A percentile compares a stretch with the other conserved stretches of the same genome.
Evolutionary conservation across 2,329 filamentous ascomycete genomes (phyloP).

Genomic region (Alternaria ventricosa): DNA sequence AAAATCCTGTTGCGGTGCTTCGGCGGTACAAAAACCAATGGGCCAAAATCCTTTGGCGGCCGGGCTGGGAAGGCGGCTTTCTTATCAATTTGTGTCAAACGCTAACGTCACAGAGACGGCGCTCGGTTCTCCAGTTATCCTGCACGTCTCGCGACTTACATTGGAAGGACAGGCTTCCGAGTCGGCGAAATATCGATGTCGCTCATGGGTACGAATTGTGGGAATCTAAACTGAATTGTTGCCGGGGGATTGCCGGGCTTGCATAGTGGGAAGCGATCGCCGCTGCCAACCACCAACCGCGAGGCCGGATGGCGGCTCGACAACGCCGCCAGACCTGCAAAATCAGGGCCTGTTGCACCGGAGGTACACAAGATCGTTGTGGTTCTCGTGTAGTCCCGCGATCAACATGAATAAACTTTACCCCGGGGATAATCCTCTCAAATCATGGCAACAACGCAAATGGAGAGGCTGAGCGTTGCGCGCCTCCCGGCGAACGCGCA

Average conservation of each 20-base stretch:
- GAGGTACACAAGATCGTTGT: slow-evolving; percentile 8
- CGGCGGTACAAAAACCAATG: slow-evolving; percentile 43
- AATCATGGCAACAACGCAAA: slow-evolving; percentile 6
- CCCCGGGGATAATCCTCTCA: slow-evolving; percentile 11
- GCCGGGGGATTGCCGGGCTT: slow-evolving; percentile 31
- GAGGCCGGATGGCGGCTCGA: slow-evolving; percentile 27
- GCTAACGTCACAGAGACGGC: slow-evolving; percentile 26
- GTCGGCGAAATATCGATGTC: slow-evolving; percentile 33
- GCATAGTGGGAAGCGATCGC: slow-evolving; percentile 37
- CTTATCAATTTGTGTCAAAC: slow-evolving; percentile 40
- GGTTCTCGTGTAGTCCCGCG: slow-evolving; percentile 21
- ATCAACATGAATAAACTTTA: slow-evolving; percentile 13
- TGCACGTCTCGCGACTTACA: slow-evolving; percentile 23
- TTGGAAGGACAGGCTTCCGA: slow-evolving; percentile 21
- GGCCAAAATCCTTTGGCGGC: slow-evolving; percentile 28
- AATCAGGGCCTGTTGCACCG: slow-evolving; percentile 13
- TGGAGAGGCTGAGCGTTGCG: slow-evolving; percentile 9
- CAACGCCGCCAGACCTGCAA: slow-evolving; percentile 25
- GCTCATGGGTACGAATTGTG: slow-evolving; percentile 20
- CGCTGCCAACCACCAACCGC: slow-evolving; percentile 22
- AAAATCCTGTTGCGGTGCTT: slow-evolving; percentile 30
- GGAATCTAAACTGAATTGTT: slow-evolving; percentile 30
- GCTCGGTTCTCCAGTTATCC: slow-evolving; percentile 25
- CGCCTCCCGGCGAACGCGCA: slow-evolving; percentile 21
- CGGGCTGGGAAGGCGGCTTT: slow-evolving; percentile 36